Conservation (phyloP, 371 early-diverging fungal genomes). For the Mortierella sp. region DNA sequence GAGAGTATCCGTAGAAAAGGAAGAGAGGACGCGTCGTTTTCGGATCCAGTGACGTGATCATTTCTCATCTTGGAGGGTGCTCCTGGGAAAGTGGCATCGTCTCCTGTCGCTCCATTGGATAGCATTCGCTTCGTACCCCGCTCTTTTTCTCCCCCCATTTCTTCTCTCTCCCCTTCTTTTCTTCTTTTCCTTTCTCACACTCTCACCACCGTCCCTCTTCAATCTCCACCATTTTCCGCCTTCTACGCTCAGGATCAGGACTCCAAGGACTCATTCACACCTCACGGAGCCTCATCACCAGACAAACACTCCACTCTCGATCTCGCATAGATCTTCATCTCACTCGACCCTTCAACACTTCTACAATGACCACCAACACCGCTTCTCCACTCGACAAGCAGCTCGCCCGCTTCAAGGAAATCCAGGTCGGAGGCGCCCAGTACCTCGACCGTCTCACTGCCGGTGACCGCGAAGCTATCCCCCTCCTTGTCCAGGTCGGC, state of each 20-base stretch:
- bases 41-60: not conserved
- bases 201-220: not conserved
- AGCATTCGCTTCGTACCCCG: not conserved
- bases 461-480: constrained; percentile 75
- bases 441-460: constrained; percentile 60
- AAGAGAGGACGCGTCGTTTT: not conserved
- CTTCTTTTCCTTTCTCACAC: not conserved
- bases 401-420: constrained; percentile 56
- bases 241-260: constrained; percentile 8
- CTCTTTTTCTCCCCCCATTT: not conserved
- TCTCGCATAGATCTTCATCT: not conserved
- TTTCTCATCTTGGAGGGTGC: not conserved
- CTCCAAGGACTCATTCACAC: not conserved
- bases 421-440: constrained; percentile 49
- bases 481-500: constrained; percentile 75
- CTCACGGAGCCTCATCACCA: not conserved
- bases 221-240: constrained; percentile 16
- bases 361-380: constrained; percentile 22
- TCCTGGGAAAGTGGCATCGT: not conserved
- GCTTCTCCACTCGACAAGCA: constrained; percentile 43
- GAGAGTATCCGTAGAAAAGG: not conserved
- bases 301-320: not conserved
- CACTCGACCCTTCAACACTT: not conserved
- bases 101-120: constrained; percentile 2
- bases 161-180: not conserved